phyloP scores from a whole-genome alignment of 75 land plant species.

The Sequoia sempervirens region DNA sequence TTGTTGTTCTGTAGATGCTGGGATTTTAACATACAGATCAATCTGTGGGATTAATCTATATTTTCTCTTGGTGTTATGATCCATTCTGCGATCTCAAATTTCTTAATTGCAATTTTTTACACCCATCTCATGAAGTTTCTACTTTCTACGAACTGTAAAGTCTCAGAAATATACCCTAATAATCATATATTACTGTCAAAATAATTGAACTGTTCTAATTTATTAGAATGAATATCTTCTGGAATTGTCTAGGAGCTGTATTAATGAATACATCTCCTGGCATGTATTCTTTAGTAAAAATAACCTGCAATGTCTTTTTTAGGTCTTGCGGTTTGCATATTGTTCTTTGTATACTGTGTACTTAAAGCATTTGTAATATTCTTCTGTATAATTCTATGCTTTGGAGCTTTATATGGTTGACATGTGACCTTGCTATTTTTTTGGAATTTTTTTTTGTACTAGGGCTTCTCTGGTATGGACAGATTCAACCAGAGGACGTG shows the following conservation, averaged over 20 bases:
- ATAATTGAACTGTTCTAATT: too few species aligned
- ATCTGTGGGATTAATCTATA: background rate
- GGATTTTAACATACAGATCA: background rate
- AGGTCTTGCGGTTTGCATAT: background rate
- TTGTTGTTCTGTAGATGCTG: background rate
- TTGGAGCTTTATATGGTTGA: background rate
- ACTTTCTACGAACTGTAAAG: background rate
- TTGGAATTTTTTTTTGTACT: slow-evolving; percentile 11
- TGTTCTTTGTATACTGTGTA: background rate
- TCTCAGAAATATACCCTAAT: background rate
- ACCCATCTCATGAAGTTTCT: background rate
- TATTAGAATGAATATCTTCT: background rate
- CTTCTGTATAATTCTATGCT: background rate
- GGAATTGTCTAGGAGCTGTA: background rate
- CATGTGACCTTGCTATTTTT: background rate
- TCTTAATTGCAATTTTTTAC: background rate
- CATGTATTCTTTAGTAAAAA: background rate
- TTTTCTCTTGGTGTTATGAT: background rate
- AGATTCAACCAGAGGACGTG: slow-evolving; percentile 88
- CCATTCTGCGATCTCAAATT: background rate
- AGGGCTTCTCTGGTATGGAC: slow-evolving; percentile 99
- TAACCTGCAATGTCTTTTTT: background rate
- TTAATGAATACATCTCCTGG: background rate
- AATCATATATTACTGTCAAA: too few species aligned
- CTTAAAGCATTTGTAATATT: background rate